These are phyloP conservation scores for Platanthera zijinensis DNA, from an alignment of 106 monocot genomes.

Conservation along the genomic window DNA sequence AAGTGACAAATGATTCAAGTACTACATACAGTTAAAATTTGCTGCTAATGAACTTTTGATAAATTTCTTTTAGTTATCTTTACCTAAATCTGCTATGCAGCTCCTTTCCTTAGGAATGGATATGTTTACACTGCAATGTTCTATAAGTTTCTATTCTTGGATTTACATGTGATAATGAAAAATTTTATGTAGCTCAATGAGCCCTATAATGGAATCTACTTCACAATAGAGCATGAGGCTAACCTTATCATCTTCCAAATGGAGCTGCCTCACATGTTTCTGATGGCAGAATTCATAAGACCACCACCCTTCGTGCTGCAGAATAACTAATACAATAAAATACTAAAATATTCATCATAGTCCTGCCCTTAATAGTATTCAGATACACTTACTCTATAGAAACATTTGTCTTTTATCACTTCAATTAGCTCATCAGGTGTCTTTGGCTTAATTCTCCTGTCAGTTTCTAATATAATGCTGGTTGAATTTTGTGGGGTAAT, in stretches of 20 bases:
- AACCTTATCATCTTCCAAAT: conserved; percentile 69
- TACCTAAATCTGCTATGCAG: too few species aligned
- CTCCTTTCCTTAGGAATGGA: too few species aligned
- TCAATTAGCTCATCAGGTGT: conserved; percentile 89
- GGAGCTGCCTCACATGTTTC: conserved; percentile 61
- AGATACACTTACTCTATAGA: conserved; percentile 43
- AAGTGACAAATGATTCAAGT: too few species aligned
- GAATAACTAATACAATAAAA: not conserved
- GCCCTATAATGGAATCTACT: too few species aligned
- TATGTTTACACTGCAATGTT: too few species aligned
- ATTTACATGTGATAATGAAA: too few species aligned
- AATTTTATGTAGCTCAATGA: too few species aligned
- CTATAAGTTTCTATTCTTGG: too few species aligned
- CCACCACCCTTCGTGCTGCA: conserved; percentile 95
- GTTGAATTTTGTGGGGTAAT: conserved; percentile 48
- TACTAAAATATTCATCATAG: not conserved
- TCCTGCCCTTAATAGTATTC: not conserved
- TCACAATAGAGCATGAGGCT: not conserved
- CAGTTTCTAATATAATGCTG: conserved; percentile 46
- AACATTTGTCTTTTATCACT: conserved; percentile 59
- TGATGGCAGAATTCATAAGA: conserved; percentile 83
- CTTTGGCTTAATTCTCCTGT: conserved; percentile 48
- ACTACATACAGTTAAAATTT: too few species aligned
- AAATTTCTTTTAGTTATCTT: too few species aligned
- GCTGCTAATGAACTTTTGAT: too few species aligned